Evolutionary conservation across 805 yeast genomes (phyloP), one percentile per base, ranked within the genome.

Genomic region (Brettanomyces nanus): DNA sequence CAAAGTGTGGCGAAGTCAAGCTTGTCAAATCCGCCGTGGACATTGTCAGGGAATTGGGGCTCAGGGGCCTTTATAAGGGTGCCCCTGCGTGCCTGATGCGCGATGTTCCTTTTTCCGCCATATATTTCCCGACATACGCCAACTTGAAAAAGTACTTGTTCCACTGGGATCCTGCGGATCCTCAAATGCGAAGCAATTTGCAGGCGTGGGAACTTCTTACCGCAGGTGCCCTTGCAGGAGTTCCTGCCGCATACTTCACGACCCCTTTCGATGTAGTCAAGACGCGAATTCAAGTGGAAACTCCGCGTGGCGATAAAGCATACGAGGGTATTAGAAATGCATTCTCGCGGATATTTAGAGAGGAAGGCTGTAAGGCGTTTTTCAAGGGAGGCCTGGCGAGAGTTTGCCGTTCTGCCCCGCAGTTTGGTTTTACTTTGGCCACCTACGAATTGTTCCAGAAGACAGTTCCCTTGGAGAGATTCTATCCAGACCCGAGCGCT

Each of bases 311-410:
- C 38, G 95, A 85, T 53, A 72, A 83, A 13, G 73, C 73, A 33
- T 90, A 90, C 63, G 69, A 61, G 19, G 90, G 94, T 41, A 80
- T 90, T 39, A 51, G 68, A 22, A 89, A 87, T 61, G 94, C 96
- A 18, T 82, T 80, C 31, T 59, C 64, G 23, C 75, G 83, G 3
- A 87, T 90, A 40, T 58, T 77, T 49, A 74, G 63, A 48, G 95
- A 86, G 57, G 98, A 90, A 64, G 94, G 95, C 13, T 62, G 80
- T 41, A 62, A 68, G 43, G 95, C 96, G 10, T 84, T 90, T 56
- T 90, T 89, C 72, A 90, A 90, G 68, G 98, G 98, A 52, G 95
- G 97, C 28, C 75, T 89, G 41, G 97, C 97, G 5, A 77, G 98
- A 61, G 87, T 90, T 28, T 68, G 87, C 53, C 75, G 97, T 63